Evolutionary conservation across 768 basidiomycete species (phyloP).

Genomic region (Hypsizygus marmoreus): DNA sequence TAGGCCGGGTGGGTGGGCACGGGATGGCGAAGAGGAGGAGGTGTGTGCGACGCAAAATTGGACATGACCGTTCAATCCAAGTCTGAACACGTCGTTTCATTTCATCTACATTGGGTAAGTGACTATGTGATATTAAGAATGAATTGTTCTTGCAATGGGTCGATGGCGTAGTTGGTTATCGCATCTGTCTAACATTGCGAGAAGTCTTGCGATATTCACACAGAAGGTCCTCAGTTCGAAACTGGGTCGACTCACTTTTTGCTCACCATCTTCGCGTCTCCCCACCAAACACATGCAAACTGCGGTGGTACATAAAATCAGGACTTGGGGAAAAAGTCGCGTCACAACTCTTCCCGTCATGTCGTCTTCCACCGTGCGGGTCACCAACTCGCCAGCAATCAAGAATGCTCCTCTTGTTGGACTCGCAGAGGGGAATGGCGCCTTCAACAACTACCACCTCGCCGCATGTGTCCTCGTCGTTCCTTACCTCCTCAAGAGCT

Average conservation of each 20-base stretch:
- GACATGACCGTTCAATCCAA: constrained; percentile 30
- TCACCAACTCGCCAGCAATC: constrained; percentile 74
- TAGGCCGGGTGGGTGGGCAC: constrained; percentile 86
- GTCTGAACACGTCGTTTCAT: too few relatives aligned
- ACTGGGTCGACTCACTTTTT: constrained; percentile 15
- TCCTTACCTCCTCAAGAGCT: constrained; percentile 82
- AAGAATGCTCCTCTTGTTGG: constrained; percentile 84
- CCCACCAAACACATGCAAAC: constrained; percentile 6
- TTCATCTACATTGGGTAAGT: too few relatives aligned
- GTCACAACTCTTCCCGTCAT: constrained; percentile 22
- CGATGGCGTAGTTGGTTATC: constrained; percentile 76
- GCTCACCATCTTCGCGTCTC: neutral
- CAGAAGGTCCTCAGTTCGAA: constrained; percentile 17
- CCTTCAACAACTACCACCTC: constrained; percentile 82
- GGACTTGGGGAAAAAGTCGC: constrained; percentile 1
- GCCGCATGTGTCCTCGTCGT: constrained; percentile 74
- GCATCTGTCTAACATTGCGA: constrained; percentile 58
- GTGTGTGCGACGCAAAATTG: constrained; percentile 47
- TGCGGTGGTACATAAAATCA: neutral
- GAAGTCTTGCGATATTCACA: too few relatives aligned
- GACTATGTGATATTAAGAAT: too few relatives aligned
- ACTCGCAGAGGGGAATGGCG: constrained; percentile 83
- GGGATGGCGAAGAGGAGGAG: constrained; percentile 84
- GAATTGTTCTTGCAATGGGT: too few relatives aligned
- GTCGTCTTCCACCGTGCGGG: constrained; percentile 50